Evolutionary conservation across 805 yeast species (phyloP).

Genomic region (Candida hungchunana): DNA sequence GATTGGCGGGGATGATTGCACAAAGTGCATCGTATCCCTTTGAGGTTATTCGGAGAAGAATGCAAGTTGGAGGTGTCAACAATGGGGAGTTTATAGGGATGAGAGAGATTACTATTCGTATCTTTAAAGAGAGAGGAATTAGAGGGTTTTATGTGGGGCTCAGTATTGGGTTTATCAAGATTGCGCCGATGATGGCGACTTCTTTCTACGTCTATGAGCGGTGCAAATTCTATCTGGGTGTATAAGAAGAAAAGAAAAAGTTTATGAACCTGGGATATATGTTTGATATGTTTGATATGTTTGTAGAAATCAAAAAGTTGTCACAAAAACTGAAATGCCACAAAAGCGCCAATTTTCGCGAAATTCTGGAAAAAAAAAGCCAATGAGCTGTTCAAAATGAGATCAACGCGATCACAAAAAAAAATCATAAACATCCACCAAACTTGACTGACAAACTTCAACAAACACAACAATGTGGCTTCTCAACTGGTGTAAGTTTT

Average conservation of each 20-base stretch:
- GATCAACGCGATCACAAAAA: neutral
- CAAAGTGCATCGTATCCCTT: conserved; percentile 97
- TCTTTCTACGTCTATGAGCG: conserved; percentile 93
- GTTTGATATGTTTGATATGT: no score
- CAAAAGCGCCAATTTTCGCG: neutral
- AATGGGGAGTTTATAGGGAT: conserved; percentile 53
- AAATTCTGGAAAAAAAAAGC: neutral
- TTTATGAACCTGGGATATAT: neutral
- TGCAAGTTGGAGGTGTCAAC: conserved; percentile 89
- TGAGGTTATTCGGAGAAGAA: conserved; percentile 88
- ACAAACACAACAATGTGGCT: conserved; percentile 35
- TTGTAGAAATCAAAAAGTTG: no score
- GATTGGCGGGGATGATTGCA: conserved; percentile 90
- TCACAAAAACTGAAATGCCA: no score
- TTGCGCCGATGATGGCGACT: conserved; percentile 96
- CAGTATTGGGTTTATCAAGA: conserved; percentile 92
- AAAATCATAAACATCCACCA: no score
- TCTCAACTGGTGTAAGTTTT: conserved; percentile 41
- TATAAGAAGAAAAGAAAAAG: neutral
- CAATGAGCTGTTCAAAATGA: no score
- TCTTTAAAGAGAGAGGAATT: conserved; percentile 71
- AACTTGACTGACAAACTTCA: neutral
- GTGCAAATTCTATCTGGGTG: conserved; percentile 60
- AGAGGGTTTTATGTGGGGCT: conserved; percentile 92
- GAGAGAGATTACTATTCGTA: conserved; percentile 49